Base-by-base conservation (phyloP, 2,329 filamentous ascomycete genomes). In the Zymoseptoria pseudotritici region DNA sequence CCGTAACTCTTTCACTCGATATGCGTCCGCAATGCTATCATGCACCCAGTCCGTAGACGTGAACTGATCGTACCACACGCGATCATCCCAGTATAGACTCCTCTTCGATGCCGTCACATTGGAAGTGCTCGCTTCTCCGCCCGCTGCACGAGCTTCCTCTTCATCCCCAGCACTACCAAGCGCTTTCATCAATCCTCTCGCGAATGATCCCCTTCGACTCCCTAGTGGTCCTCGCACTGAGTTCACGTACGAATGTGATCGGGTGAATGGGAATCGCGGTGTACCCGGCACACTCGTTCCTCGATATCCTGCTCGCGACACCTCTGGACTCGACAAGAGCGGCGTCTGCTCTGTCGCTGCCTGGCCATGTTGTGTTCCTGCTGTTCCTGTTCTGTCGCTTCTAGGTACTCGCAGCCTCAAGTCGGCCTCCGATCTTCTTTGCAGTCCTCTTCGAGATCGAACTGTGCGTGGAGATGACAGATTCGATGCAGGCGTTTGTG, bases 21-120 rank as follows among this genome's bases (percentile, higher is more conserved):
- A 90, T 9, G 92, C 91, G 75, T 97, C 94, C 69, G 91, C 90
- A 67, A 99, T 97, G 73, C 89, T 92, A 75, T 99, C 94, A 72
- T 96, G 93, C 0, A 99, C 92, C 94, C 94, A 99, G 74, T 99
- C 93, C 58, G 91, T 97, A 6, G 90, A 96, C 5, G 91, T 96
- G 71, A 96, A 96, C 75, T 99, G 94, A 78, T 99, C 94, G 76
- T 97, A 97, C 94, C 94, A 97, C 9, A 95, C 89, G 61, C 94
- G 86, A 67, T 97, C 91, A 70, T 97, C 90, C 55, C 87, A 79
- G 67, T 85, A 87, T 9, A 88, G 76, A 4, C 85, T 86, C 36
- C 80, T 77, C 69, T 86, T 89, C 54, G 86, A 86, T 63, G 88
- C 85, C 62, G 80, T 74, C 75, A 87, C 77, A 46, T 58, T 58